These are phyloP conservation scores for Candolleomyces eurysporus DNA, from an alignment of 768 basidiomycete genomes.

Conservation along the genomic window DNA sequence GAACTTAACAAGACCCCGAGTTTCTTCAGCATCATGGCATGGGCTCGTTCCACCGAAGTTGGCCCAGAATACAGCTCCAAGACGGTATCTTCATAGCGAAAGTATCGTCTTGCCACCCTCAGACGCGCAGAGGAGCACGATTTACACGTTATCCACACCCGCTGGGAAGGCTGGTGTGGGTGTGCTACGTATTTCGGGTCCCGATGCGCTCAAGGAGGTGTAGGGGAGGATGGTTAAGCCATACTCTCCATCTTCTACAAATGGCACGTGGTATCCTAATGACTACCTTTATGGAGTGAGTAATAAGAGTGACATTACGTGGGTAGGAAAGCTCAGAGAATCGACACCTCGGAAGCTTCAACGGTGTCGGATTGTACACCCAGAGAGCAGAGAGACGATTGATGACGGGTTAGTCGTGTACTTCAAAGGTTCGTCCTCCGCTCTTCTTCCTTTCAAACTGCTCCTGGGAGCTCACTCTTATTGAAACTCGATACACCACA, in stretches of 20 bases:
- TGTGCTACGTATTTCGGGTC: slow-evolving; percentile 81
- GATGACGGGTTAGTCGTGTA: slow-evolving; percentile 83
- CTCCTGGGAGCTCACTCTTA: not conserved
- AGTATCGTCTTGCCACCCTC: slow-evolving; percentile 23
- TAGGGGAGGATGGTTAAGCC: slow-evolving; percentile 57
- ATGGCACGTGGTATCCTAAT: no score
- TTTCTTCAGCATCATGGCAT: no score
- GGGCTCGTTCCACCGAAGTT: no score
- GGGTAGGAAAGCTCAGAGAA: slow-evolving; percentile 8
- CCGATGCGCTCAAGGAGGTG: slow-evolving; percentile 56
- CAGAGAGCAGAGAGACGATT: slow-evolving; percentile 55
- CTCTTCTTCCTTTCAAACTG: not conserved
- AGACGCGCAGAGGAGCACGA: slow-evolving; percentile 65
- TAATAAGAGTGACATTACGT: no score
- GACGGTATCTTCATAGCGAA: no score
- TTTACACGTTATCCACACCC: slow-evolving; percentile 55
- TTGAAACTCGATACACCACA: slow-evolving; percentile 30
- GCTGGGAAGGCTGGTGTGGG: slow-evolving; percentile 82
- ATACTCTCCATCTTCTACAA: not conserved
- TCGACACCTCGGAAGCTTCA: slow-evolving; percentile 70
- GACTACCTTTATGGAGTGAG: no score
- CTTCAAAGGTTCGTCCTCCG: slow-evolving; percentile 59
- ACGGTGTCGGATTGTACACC: slow-evolving; percentile 67
- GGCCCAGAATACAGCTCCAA: no score
- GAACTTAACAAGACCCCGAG: no score